Conservation (phyloP, 768 basidiomycete genomes). For the Cytidiella melzeri region DNA sequence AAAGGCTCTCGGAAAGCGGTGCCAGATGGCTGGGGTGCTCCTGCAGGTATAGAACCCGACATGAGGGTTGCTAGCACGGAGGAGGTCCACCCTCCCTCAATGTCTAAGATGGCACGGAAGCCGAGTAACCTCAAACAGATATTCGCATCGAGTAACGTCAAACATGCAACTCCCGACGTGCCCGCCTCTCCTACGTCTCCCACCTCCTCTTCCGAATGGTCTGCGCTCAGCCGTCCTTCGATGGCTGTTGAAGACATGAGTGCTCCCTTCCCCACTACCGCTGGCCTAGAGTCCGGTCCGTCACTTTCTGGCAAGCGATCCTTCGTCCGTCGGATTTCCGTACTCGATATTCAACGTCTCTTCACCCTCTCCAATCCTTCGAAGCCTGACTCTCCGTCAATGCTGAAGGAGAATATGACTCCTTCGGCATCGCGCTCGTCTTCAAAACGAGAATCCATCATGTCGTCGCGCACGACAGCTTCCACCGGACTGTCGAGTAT, state of each 20-base stretch:
- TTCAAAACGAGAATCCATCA: slow-evolving; percentile 6
- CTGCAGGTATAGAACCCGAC: slow-evolving; percentile 7
- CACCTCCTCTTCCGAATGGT: slow-evolving; percentile 7
- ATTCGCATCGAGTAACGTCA: slow-evolving; percentile 16
- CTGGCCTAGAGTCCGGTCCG: slow-evolving; percentile 4
- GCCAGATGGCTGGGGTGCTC: slow-evolving; percentile 7
- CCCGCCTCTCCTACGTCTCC: slow-evolving; percentile 11
- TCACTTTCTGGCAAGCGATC: slow-evolving; percentile 21
- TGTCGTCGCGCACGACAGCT: slow-evolving; percentile 3
- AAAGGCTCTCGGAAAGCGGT: slow-evolving; percentile 14
- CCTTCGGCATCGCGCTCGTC: background rate
- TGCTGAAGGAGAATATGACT: background rate
- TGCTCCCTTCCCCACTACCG: background rate
- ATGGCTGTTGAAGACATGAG: slow-evolving; percentile 16
- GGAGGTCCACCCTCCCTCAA: slow-evolving; percentile 13
- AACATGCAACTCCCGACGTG: slow-evolving; percentile 10
- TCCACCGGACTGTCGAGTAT: slow-evolving; percentile 4
- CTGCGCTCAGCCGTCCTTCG: slow-evolving; percentile 9
- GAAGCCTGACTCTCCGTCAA: background rate
- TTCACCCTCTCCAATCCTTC: slow-evolving; percentile 18
- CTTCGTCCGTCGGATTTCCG: slow-evolving; percentile 27
- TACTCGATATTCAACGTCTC: slow-evolving; percentile 28
- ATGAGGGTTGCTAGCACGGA: slow-evolving; percentile 1
- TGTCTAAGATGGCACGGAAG: slow-evolving; percentile 17
- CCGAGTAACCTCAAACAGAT: slow-evolving; percentile 25